These are phyloP conservation scores for Aspergillus heteromorphus DNA, from an alignment of 495 filamentous ascomycete species.

Conservation along the genomic window DNA sequence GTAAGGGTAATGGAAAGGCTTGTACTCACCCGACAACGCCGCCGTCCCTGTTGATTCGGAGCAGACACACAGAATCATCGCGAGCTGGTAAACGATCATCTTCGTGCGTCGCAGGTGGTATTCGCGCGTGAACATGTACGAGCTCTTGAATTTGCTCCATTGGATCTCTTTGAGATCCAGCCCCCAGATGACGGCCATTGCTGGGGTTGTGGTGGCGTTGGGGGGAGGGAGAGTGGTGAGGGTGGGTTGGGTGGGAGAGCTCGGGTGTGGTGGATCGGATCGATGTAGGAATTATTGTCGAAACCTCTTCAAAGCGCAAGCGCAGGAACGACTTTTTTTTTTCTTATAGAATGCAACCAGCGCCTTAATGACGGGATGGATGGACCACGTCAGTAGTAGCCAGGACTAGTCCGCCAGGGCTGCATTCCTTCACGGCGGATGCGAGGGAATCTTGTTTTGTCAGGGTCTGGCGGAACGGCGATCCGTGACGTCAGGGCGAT, in stretches of 20 bases:
- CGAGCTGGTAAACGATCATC: constrained; percentile 50
- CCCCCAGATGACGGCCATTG: constrained; percentile 47
- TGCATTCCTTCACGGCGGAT: not conserved
- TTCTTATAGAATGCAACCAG: not conserved
- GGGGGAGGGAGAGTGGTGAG: not conserved
- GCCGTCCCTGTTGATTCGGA: constrained; percentile 47
- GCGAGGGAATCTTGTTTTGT: not conserved
- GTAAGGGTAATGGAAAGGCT: too few relatives aligned
- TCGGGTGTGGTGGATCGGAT: too few relatives aligned
- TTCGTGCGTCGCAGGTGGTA: constrained; percentile 47
- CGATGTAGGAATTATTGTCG: too few relatives aligned
- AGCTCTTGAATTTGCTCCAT: constrained; percentile 46
- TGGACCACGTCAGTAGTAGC: not conserved
- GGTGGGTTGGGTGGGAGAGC: too few relatives aligned
- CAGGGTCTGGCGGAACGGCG: not conserved
- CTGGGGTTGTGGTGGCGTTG: not conserved
- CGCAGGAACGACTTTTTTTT: not conserved
- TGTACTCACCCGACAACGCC: constrained; percentile 42
- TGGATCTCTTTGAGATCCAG: constrained; percentile 46
- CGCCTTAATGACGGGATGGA: not conserved
- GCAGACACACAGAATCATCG: constrained; percentile 49
- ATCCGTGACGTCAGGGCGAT: not conserved
- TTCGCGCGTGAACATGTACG: constrained; percentile 44
- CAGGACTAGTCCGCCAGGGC: not conserved
- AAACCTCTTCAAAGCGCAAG: too few relatives aligned